Conservation (phyloP, 2,329 filamentous ascomycete genomes). For the Aspergillus calidoustus region DNA sequence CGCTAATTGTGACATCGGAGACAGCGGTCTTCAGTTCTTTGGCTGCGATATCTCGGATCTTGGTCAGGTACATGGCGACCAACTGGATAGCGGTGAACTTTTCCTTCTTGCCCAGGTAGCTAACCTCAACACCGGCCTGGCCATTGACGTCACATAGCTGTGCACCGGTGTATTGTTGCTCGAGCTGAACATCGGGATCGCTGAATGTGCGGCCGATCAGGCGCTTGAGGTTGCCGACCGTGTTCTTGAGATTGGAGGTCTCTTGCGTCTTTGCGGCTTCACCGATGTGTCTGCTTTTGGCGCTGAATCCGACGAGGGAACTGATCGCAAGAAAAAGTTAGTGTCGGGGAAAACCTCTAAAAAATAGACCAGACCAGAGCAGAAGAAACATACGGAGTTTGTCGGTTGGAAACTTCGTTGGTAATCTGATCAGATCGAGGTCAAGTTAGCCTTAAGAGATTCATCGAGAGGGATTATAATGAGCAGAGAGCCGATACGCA, state of each 20-base stretch:
- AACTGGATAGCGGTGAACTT: slow-evolving; percentile 94
- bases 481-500: slow-evolving; percentile 60
- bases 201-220: slow-evolving; percentile 83
- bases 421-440: slow-evolving; percentile 68
- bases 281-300: slow-evolving; percentile 91
- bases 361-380: slow-evolving; percentile 15
- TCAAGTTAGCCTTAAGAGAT: slow-evolving; percentile 22
- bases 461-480: slow-evolving; percentile 17
- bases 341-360: slow-evolving; percentile 12
- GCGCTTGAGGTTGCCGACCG: slow-evolving; percentile 88
- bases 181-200: slow-evolving; percentile 90
- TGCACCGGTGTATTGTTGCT: slow-evolving; percentile 89
- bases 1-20: slow-evolving; percentile 89
- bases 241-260: slow-evolving; percentile 99
- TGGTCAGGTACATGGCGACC: slow-evolving; percentile 92
- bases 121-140: slow-evolving; percentile 92
- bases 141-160: slow-evolving; percentile 87
- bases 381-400: slow-evolving; percentile 79
- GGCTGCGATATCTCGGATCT: slow-evolving; percentile 86
- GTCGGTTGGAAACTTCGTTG: slow-evolving; percentile 98
- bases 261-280: slow-evolving; percentile 98
- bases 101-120: slow-evolving; percentile 92
- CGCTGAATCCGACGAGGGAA: slow-evolving; percentile 91
- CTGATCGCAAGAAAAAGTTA: slow-evolving; percentile 51
- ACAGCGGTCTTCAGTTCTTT: slow-evolving; percentile 89